A percentile compares a stretch with the other conserved stretches of the same genome.
phyloP scores from a whole-genome alignment of 345 rosid species.

The Populus nigra region DNA sequence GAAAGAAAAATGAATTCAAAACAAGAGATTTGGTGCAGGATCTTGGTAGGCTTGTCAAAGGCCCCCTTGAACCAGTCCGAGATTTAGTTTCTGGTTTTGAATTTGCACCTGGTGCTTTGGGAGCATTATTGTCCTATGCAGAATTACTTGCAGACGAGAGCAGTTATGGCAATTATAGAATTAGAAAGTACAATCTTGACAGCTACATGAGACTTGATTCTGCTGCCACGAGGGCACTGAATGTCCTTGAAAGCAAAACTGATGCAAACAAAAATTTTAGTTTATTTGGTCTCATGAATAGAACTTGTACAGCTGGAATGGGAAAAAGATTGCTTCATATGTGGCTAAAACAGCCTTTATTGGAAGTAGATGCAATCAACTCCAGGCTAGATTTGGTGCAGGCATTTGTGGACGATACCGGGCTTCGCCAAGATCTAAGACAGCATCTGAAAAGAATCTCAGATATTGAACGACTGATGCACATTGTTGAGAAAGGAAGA shows the following conservation, averaged over 20 bases:
- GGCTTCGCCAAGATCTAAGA: conserved; percentile 81
- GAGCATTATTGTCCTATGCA: conserved; percentile 74
- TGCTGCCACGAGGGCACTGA: conserved; percentile 93
- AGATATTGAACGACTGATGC: conserved; percentile 72
- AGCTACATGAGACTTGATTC: conserved; percentile 88
- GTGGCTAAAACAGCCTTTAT: conserved; percentile 95
- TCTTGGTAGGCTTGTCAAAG: conserved; percentile 80
- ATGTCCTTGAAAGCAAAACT: conserved; percentile 90
- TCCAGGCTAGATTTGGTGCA: conserved; percentile 81
- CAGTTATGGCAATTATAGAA: conserved; percentile 71
- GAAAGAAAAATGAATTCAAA: conserved; percentile 81
- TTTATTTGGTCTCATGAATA: conserved; percentile 94
- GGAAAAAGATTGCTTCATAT: conserved; percentile 86
- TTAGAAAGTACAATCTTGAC: conserved; percentile 57
- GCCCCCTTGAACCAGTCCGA: conserved; percentile 75
- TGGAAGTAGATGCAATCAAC: conserved; percentile 72
- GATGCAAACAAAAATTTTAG: conserved; percentile 95
- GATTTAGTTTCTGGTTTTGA: conserved; percentile 84
- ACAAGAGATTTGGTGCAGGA: conserved; percentile 87
- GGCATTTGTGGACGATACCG: conserved; percentile 87
- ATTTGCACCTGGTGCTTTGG: conserved; percentile 78
- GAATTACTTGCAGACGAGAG: conserved; percentile 84
- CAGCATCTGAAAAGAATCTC: conserved; percentile 90
- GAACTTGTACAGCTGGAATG: conserved; percentile 98
- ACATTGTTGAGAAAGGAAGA: conserved; percentile 60